A percentile compares a stretch with the other conserved stretches of the same genome.
Conservation (phyloP, 768 basidiomycete species). For the Leucocoprinus sp. region DNA sequence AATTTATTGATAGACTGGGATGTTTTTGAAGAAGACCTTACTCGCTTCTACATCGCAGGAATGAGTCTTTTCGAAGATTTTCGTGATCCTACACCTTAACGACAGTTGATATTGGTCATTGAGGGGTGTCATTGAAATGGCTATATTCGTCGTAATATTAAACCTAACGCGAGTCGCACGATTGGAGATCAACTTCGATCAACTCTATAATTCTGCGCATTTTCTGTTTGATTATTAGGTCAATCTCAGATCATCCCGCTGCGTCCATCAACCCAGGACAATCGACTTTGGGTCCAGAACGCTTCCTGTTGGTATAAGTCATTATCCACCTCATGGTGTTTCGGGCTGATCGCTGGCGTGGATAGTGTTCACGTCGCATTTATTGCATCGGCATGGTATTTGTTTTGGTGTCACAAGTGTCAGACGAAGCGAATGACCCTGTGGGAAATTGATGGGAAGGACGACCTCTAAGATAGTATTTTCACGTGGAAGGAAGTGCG, state of each 20-base stretch:
- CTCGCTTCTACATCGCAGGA: conserved; percentile 92
- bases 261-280: conserved; percentile 55
- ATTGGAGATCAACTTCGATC: conserved; percentile 15
- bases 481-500: conserved; percentile 85
- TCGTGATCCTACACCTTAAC: conserved; percentile 13
- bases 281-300: conserved; percentile 96
- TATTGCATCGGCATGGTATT: conserved; percentile 89
- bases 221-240: conserved; percentile 92
- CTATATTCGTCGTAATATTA: conserved; percentile 97
- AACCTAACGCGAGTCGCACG: conserved; percentile 65
- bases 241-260: no score
- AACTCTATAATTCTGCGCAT: conserved; percentile 37
- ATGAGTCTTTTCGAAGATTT: conserved; percentile 30
- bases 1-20: conserved; percentile 92
- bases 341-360: conserved; percentile 23
- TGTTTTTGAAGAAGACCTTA: conserved; percentile 85
- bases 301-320: conserved; percentile 57
- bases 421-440: conserved; percentile 72
- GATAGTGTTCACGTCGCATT: conserved; percentile 90
- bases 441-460: conserved; percentile 80
- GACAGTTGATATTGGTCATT: conserved; percentile 87
- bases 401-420: conserved; percentile 77
- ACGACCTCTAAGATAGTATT: conserved; percentile 71
- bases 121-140: conserved; percentile 91
- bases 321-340: conserved; percentile 11